phyloP scores from a whole-genome alignment of 129 eudicot species.

The Centrapalus pauciflorus region DNA sequence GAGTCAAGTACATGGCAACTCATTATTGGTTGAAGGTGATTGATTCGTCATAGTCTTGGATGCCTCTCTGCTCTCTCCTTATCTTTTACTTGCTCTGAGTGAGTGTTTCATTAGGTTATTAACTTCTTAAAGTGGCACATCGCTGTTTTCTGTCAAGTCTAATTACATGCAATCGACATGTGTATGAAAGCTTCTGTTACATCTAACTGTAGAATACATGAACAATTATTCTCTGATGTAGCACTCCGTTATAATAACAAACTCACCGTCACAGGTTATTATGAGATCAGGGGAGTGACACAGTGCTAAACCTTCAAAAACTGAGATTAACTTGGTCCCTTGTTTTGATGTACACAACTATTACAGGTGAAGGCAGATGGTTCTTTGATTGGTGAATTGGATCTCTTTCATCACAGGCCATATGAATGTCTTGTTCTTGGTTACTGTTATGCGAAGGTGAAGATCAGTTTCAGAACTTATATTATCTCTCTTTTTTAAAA shows the following conservation, averaged over 20 bases:
- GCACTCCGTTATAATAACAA: neutral
- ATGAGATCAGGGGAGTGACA: neutral
- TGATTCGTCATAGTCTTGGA: neutral
- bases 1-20: slow-evolving; percentile 69
- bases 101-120: neutral
- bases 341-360: slow-evolving; percentile 2
- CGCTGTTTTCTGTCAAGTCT: neutral
- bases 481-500: neutral
- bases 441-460: slow-evolving; percentile 47
- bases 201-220: neutral
- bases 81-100: neutral
- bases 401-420: slow-evolving; percentile 93
- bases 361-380: slow-evolving; percentile 88
- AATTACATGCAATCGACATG: neutral
- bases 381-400: slow-evolving; percentile 73
- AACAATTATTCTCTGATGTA: neutral
- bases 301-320: neutral
- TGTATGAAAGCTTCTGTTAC: neutral
- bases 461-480: slow-evolving; percentile 2
- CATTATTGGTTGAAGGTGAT: slow-evolving; percentile 86
- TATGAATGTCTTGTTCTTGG: slow-evolving; percentile 93
- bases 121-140: neutral
- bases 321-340: neutral
- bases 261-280: neutral
- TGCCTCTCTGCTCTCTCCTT: neutral